Conservation (phyloP, 148 eudicot genomes). For the Rheum nobile region DNA sequence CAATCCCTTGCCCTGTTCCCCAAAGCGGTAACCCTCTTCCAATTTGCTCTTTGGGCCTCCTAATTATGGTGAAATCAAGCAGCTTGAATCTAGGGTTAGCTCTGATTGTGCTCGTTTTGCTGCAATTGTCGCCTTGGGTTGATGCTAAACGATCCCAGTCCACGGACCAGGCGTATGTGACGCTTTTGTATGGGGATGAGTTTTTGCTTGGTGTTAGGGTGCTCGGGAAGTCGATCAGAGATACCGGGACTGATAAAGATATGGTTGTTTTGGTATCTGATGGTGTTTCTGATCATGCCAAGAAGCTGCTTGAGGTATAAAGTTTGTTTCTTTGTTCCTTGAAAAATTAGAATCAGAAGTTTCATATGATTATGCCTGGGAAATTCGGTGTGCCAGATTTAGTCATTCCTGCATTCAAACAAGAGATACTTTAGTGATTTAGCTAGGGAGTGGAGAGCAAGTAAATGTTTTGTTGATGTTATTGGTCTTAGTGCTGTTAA, state of each 20-base stretch:
- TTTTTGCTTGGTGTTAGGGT: conserved; percentile 82
- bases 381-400: neutral
- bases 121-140: conserved; percentile 13
- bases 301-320: conserved; percentile 53
- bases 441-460: neutral
- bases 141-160: conserved; percentile 29
- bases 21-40: conserved; percentile 5
- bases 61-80: conserved; percentile 30
- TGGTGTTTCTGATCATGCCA: conserved; percentile 76
- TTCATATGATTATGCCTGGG: neutral
- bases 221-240: conserved; percentile 67
- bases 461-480: neutral
- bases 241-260: conserved; percentile 59
- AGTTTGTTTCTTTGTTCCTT: neutral
- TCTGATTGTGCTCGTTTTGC: conserved; percentile 15
- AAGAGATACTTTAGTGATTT: neutral
- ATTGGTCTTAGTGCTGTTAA: neutral
- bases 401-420: neutral
- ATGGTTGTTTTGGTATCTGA: conserved; percentile 89
- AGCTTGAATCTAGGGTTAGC: conserved; percentile 29
- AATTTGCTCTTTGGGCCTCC: neutral
- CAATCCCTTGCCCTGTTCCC: neutral
- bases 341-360: neutral
- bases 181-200: conserved; percentile 84
- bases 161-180: conserved; percentile 66